phyloP scores from a whole-genome alignment of 495 filamentous ascomycete genomes.

The Daldinia vernicosa region DNA sequence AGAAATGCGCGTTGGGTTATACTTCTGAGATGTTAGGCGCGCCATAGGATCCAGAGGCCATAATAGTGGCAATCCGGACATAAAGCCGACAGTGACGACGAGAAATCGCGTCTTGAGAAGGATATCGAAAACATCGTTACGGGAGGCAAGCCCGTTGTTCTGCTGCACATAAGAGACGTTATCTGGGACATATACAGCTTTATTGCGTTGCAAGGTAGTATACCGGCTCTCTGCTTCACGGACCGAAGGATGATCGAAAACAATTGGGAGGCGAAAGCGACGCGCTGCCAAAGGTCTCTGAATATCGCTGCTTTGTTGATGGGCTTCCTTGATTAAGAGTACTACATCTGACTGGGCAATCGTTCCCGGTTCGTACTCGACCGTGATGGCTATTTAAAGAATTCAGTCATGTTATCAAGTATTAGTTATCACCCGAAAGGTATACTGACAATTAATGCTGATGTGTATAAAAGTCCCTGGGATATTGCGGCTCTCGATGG shows the following conservation, averaged over 20 bases:
- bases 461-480: slow-evolving; percentile 23
- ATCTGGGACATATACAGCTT: slow-evolving; percentile 66
- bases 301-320: slow-evolving; percentile 11
- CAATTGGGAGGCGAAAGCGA: slow-evolving; percentile 62
- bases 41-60: slow-evolving; percentile 66
- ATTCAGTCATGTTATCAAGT: background rate
- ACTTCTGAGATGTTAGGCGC: slow-evolving; percentile 64
- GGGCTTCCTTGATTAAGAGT: slow-evolving; percentile 6
- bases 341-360: slow-evolving; percentile 21
- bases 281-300: slow-evolving; percentile 16
- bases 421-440: background rate
- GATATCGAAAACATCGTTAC: slow-evolving; percentile 54
- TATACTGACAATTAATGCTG: slow-evolving; percentile 31
- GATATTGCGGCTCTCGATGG: slow-evolving; percentile 6
- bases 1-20: slow-evolving; percentile 66
- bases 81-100: slow-evolving; percentile 66
- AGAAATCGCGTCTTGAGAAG: slow-evolving; percentile 60
- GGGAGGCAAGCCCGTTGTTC: slow-evolving; percentile 57
- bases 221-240: slow-evolving; percentile 62
- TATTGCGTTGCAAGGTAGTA: slow-evolving; percentile 65
- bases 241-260: slow-evolving; percentile 61
- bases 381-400: slow-evolving; percentile 15
- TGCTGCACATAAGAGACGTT: slow-evolving; percentile 65
- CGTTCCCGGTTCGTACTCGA: slow-evolving; percentile 27
- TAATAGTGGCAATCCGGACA: slow-evolving; percentile 61